Base-by-base conservation (phyloP, 768 basidiomycete genomes). In the Boletus huronensis region DNA sequence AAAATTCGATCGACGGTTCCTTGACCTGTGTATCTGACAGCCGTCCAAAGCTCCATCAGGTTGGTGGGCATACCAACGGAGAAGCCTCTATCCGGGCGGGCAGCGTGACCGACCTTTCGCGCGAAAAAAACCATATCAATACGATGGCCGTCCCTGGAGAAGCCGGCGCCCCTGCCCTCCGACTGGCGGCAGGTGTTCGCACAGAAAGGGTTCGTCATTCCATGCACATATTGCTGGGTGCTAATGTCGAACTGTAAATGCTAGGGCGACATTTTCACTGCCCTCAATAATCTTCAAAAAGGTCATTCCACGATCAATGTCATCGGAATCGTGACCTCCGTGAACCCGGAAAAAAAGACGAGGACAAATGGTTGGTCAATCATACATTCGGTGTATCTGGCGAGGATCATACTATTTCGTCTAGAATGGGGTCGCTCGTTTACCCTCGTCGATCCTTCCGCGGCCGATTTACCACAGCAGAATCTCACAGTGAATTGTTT, bases 401-500 rank as follows among this genome's bases (percentile, higher is more conserved):
- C 28, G 25, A 38, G 29, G 43, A 32, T 39, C 9, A 40, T 23
- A 34, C 26, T 3, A n/a, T 48, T 32, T 42, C 17, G 49, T 53
- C 16, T 53, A 87, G 85, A 84, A 34, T 79, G 71, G 74, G 61
- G 52, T 58, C 65, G 74, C 40, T 76, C 68, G 32, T 53, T 87
- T 17, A 66, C 66, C 10, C 63, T 88, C 16, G 74, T 79, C 8
- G 87, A 88, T 59, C 78, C 80, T 3, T 81, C 81, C 26, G 67
- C 67, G n/a, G 58, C 64, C 28, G 59, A 66, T n/a, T 67, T 26
- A 9, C 46, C 63, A 6, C 50, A 40, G 28, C 54, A 42, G 6
- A 67, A 66, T n/a, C 57, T 77, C 44, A 70, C 48, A 55, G 66
- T 79, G 25, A 84, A 75, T 44, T 81, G 78, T 50, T 89, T 89